These are phyloP conservation scores for Acanthamoeba comandoni DNA, from an alignment of 208 protist species.

Conservation along the genomic window DNA sequence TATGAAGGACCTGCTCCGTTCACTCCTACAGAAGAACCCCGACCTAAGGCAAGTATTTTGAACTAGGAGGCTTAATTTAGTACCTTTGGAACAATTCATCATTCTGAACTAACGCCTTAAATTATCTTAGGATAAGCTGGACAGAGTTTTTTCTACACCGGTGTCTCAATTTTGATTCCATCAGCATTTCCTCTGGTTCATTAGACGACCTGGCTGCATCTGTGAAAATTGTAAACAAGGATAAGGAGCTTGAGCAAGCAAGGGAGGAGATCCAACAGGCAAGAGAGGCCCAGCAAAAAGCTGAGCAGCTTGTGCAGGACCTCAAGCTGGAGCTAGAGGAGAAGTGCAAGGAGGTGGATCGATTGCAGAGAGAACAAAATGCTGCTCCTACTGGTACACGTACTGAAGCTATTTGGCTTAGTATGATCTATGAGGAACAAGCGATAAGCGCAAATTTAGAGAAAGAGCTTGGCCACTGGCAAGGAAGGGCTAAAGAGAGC, in stretches of 20 bases:
- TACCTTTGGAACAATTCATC: too few relatives aligned
- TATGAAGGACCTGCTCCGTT: constrained; percentile 69
- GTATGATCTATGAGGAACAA: constrained; percentile 13
- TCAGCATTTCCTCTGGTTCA: neutral
- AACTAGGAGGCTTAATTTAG: too few relatives aligned
- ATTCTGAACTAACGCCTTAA: too few relatives aligned
- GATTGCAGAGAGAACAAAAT: neutral
- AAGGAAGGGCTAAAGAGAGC: constrained; percentile 3
- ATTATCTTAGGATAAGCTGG: constrained; percentile 66
- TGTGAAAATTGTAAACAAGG: constrained; percentile 3
- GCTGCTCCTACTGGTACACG: constrained; percentile 1
- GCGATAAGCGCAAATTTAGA: constrained; percentile 28
- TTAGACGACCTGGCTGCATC: constrained; percentile 13
- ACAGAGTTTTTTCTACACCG: constrained; percentile 57
- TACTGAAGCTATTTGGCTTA: neutral
- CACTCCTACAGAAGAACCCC: constrained; percentile 39
- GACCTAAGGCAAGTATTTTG: too few relatives aligned
- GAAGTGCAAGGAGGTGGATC: neutral
- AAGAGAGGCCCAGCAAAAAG: constrained; percentile 6
- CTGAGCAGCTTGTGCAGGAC: neutral
- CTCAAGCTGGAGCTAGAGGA: constrained; percentile 16
- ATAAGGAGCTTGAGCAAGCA: neutral
- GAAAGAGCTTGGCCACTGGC: neutral
- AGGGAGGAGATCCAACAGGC: constrained; percentile 2
- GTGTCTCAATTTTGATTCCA: constrained; percentile 43